Evolutionary conservation across 257 asterid genomes (phyloP), one percentile per base, ranked within the genome.

Genomic region (Scutellaria barbata): DNA sequence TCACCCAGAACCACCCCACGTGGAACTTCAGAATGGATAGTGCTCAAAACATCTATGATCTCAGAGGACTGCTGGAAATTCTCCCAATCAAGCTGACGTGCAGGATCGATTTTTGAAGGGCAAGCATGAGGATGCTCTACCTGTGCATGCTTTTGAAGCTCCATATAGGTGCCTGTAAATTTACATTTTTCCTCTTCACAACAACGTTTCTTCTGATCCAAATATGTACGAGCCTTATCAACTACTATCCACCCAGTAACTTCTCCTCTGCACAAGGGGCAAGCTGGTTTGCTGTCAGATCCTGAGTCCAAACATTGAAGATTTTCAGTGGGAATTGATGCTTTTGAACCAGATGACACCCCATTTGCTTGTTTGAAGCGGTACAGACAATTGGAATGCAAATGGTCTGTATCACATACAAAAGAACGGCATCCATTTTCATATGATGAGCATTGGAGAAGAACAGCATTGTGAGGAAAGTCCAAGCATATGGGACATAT

Each of bases 181-280:
- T 61, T 65, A 77, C 97, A 90, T 72, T 83, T 89, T 10, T 82
- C 82, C 78, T 88, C 96, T 74, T 87, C 96, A 79, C 97, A 90
- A 45, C 66, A 84, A 13, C 97, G 94, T 66, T 74, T 89, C 79
- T 82, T 88, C 63, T 78, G 85, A 75, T 90, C 90, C 59, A 90
- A 79, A 59, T 80, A 81, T 18, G 7, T 25, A 42, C 97, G 96
- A 65, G 89, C 94, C 72, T 80, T 77, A 51, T 87, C 89, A 42
- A 83, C 74, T 72, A 90, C 90, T 55, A 87, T 62, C 94, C 91
- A 90, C 47, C 95, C 97, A 41, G 80, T 72, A 64, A 90, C 97
- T 75, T 84, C 92, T 67, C 97, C 97, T 76, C 97, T 79, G 75
- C 97, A 90, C 69, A 90, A 80, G 58, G 97, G 97, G 74, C 97